phyloP scores from a whole-genome alignment of 2,329 filamentous ascomycete genomes.

The Colletotrichum caudatum region DNA sequence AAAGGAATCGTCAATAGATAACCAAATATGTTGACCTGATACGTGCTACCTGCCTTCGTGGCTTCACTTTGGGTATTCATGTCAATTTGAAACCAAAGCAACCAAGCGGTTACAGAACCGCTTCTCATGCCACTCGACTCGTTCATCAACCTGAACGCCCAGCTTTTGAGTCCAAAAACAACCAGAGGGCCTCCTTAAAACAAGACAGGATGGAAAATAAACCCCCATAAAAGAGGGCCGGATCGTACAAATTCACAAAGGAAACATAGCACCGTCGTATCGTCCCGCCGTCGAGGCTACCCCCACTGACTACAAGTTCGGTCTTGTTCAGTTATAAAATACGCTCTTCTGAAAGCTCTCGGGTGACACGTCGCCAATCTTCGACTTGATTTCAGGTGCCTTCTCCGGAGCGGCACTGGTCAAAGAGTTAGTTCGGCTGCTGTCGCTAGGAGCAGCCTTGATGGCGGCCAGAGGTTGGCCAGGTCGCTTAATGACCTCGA shows the following conservation, averaged over 20 bases:
- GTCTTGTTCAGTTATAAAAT: conserved; percentile 63
- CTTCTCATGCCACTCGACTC: conserved; percentile 14
- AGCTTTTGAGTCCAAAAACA: conserved; percentile 38
- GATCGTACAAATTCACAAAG: conserved; percentile 40
- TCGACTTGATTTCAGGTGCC: conserved; percentile 53
- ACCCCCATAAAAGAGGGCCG: conserved; percentile 6
- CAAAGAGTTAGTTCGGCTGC: conserved; percentile 61
- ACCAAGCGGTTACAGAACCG: conserved; percentile 20
- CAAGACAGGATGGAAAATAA: conserved; percentile 1
- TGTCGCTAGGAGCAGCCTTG: conserved; percentile 61
- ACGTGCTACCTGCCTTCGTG: conserved; percentile 11
- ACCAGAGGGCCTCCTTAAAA: background rate
- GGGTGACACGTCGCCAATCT: conserved; percentile 64
- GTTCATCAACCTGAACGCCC: conserved; percentile 39
- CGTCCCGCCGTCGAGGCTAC: conserved; percentile 10
- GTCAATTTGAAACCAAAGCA: conserved; percentile 36
- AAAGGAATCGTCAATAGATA: background rate
- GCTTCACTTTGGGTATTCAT: conserved; percentile 36
- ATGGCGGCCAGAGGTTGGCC: conserved; percentile 65
- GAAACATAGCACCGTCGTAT: conserved; percentile 17
- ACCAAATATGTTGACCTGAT: background rate
- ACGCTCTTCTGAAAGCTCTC: conserved; percentile 70
- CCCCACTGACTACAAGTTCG: background rate
- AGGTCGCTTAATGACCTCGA: conserved; percentile 77
- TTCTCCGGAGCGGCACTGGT: conserved; percentile 55